Evolutionary conservation across 2,329 filamentous ascomycete species (phyloP), one percentile per base, ranked within the genome.

Genomic region (Apiospora aurea): DNA sequence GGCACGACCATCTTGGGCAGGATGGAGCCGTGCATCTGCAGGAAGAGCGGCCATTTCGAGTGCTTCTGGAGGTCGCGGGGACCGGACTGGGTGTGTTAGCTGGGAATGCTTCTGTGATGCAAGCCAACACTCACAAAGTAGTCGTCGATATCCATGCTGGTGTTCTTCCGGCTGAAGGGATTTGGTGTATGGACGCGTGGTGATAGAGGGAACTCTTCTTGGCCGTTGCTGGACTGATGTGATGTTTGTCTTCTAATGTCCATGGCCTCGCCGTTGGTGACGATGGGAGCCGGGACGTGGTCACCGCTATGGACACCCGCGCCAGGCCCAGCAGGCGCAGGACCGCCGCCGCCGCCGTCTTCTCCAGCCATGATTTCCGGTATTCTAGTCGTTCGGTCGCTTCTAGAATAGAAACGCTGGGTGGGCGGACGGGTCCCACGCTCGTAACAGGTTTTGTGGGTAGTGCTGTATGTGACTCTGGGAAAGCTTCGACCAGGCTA

Each of bases 21-120:
- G 75, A 84, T 91, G 76, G 91, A 93, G 76, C 93, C 93, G 79
- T 94, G 93, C 82, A 95, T 86, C 74, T 93, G 91, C 77, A 95
- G 82, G 80, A 95, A 94, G 76, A 91, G 88, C 10, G 93, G 93
- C 87, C 92, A 92, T 87, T 94, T 95, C 41, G 92, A 94, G 81
- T 95, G 93, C 77, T 90, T 90, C 18, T 4, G 34, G 34, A 64
- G 41, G 57, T 64, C 57, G 57, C 57, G 57, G 2, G 49, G 38
- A 69, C 82, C 67, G 7, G 47, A n/a, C 47, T 49, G 21, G 4
- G 21, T 4, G 47, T 10, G 47, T 49, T n/a, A 49, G 47, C 18
- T 8, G 47, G 47, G 47, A 10, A 49, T 6, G 21, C 5, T 18
- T 6, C 16, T 46, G 16, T 18, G 0, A 18, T 46, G 16, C 7